Evolutionary conservation across 169 alveolate genomes (phyloP), one percentile per base, ranked within the genome.

Genomic region (Plasmodium relictum): DNA sequence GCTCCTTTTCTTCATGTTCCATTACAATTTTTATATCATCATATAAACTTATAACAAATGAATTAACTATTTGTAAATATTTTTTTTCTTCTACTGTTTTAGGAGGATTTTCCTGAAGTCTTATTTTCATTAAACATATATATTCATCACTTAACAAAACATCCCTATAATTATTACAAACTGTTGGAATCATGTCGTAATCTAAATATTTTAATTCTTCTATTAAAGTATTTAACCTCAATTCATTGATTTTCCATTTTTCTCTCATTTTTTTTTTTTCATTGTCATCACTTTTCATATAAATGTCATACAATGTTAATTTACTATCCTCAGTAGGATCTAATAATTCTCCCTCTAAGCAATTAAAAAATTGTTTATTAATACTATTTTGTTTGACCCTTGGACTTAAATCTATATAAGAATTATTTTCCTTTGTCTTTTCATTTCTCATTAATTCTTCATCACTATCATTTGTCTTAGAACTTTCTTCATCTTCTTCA

Each of bases 11-110:
- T 26, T 88, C 90, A 69, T 73, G 89, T 50, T 76, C 86, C 76
- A 73, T 65, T 14, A 88, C 44, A 6, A 87, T 80, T 74, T 88
- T 92, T 56, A 92, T 44, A 88, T 92, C 95, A 63, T 92, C 95
- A 74, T 92, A 92, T 14, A 92, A 61, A 56, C 93, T 83, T 62
- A 88, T 72, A 42, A 83, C 93, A 74, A 92, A 92, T 7, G 76
- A 54, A 62, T 92, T 87, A 58, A 92, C 37, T 8, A 88, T 59
- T 50, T 68, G 88, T 7, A 92, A 56, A 7, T 69, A 45, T 65
- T 22, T 88, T 48, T 87, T 71, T 10, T 92, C 92, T 80, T 88
- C 69, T 20, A 6, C 54, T 16, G 41, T 61, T 71, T 58, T 14
- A 1, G 87, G 86, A 7, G 88, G 88, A 6, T 62, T 26, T 86